phyloP scores from a whole-genome alignment of 257 asterid genomes.

The Cordia subcordata region DNA sequence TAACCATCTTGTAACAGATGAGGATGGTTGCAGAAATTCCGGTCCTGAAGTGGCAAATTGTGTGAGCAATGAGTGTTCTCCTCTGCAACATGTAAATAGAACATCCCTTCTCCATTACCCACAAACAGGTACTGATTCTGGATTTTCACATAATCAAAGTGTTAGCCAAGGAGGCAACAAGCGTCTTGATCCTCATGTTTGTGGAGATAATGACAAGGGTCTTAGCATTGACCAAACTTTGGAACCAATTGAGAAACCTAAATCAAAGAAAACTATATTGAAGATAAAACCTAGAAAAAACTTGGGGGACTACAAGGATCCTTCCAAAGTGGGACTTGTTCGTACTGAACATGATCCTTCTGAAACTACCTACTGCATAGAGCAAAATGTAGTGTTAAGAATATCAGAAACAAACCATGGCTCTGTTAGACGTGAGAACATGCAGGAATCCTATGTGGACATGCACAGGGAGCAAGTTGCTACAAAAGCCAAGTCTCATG shows the following conservation, averaged over 20 bases:
- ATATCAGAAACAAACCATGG: constrained; percentile 19
- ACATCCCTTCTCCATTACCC: constrained; percentile 23
- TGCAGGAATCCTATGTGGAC: constrained; percentile 21
- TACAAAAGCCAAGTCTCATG: constrained; percentile 8
- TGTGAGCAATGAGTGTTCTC: constrained; percentile 19
- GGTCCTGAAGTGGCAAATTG: constrained; percentile 14
- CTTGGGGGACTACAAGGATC: constrained; percentile 26
- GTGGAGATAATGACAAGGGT: constrained; percentile 24
- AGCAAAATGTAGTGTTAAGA: constrained; percentile 25
- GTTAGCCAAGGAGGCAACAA: constrained; percentile 26
- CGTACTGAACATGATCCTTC: constrained; percentile 31
- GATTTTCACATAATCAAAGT: constrained; percentile 21
- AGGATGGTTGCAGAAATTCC: constrained; percentile 9
- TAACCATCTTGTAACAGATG: constrained; percentile 5
- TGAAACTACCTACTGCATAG: constrained; percentile 19
- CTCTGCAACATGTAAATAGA: constrained; percentile 16
- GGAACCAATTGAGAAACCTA: constrained; percentile 32
- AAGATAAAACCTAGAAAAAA: constrained; percentile 52
- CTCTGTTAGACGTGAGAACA: constrained; percentile 22
- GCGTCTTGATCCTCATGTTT: constrained; percentile 21
- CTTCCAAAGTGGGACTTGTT: constrained; percentile 17
- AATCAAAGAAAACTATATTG: constrained; percentile 42
- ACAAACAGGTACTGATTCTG: constrained; percentile 24
- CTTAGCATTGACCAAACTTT: constrained; percentile 20
- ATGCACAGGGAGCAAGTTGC: constrained; percentile 9